Evolutionary conservation across 2,329 filamentous ascomycete genomes (phyloP), one percentile per base, ranked within the genome.

Genomic region (Westerdykella sp.): DNA sequence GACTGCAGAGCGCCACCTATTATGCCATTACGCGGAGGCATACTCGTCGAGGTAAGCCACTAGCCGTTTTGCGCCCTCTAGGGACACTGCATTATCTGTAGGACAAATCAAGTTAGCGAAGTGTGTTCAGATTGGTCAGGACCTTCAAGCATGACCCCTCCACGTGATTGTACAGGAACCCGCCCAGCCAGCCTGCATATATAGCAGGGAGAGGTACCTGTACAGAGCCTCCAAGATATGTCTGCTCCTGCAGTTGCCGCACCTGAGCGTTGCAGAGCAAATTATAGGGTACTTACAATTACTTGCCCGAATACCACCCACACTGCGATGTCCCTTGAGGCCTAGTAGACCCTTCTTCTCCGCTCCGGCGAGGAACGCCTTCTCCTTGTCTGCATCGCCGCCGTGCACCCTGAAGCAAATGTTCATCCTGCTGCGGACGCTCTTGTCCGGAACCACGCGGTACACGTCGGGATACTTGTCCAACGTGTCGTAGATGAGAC

Each of bases 401-500:
- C 75, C 78, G 38, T 73, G 73, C 14, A 95, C 77, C 13, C 89
- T 75, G 76, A 96, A 96, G 75, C 89, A 96, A 45, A 97, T 86
- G 69, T 97, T 97, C 85, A 97, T 95, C 43, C 88, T 76, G 56
- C 87, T 95, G 44, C 90, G 84, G 3, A 78, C 84, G 16, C 73
- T 72, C 69, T 85, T 85, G 54, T 85, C 77, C 0, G 89, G 87
- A 0, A 96, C 81, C 25, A 96, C 78, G 41, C 73, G 75, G 71
- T 94, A 97, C n/a, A 84, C 69, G 0, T 81, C 71, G 0, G 85
- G 78, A 55, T 85, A 74, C 36, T 78, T 79, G 54, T 96, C 91
- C 6, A 97, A 75, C 1, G 81, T 81, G 1, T 67, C 73, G 61
- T 98, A 97, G 42, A 97, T 81, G 25, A 85, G 63, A 13, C 77